Conservation (phyloP, 2,329 filamentous ascomycete genomes). For the Chaetomiaceae sp. region DNA sequence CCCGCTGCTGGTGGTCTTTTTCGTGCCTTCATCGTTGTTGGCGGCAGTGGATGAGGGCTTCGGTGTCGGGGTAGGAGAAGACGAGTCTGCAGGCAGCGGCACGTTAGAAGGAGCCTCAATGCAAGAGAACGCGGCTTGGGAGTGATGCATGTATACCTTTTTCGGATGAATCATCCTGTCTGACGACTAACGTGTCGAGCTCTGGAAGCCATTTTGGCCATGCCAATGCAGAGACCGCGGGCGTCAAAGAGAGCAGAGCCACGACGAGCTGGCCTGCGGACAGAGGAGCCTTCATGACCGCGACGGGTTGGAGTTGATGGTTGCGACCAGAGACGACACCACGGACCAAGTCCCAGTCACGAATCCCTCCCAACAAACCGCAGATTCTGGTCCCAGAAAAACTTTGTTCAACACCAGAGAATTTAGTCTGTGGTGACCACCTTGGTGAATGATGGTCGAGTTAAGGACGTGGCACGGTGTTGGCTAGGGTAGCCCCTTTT, state of each 20-base stretch:
- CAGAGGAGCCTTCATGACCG: constrained; percentile 46
- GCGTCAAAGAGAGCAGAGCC: constrained; percentile 48
- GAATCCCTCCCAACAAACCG: not conserved
- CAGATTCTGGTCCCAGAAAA: not conserved
- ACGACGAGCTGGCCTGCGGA: constrained; percentile 46
- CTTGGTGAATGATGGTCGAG: constrained; percentile 14
- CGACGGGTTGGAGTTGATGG: constrained; percentile 1
- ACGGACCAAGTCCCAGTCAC: not conserved
- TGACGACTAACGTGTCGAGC: constrained; percentile 49
- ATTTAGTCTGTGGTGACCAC: constrained; percentile 16
- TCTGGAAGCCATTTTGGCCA: constrained; percentile 56
- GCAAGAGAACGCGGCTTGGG: not conserved
- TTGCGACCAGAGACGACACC: not conserved
- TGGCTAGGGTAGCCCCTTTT: constrained; percentile 24
- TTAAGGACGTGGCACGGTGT: constrained; percentile 21
- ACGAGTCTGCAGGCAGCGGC: not conserved
- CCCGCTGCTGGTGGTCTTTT: constrained; percentile 14
- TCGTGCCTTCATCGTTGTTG: constrained; percentile 11
- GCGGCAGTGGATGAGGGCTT: constrained; percentile 18
- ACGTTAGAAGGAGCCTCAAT: not conserved
- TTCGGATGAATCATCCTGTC: constrained; percentile 34
- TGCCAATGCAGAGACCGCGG: constrained; percentile 45
- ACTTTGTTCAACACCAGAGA: constrained; percentile 23
- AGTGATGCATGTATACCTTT: not conserved
- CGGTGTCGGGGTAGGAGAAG: constrained; percentile 17